phyloP scores from a whole-genome alignment of 2,329 filamentous ascomycete genomes.

The Colletotrichum limetticola region DNA sequence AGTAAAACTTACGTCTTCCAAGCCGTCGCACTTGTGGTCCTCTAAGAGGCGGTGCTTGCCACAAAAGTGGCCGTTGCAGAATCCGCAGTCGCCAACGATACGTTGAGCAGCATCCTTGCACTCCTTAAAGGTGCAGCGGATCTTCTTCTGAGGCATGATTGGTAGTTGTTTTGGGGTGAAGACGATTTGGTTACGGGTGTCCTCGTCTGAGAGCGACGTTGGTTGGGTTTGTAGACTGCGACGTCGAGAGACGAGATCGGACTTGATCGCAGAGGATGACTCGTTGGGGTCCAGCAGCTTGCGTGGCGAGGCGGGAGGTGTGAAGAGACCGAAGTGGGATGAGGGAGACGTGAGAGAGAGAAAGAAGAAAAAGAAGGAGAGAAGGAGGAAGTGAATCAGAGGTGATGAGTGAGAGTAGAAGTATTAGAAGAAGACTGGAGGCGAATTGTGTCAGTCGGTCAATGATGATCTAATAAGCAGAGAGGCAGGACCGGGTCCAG shows the following conservation, averaged over 20 bases:
- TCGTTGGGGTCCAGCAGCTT: neutral
- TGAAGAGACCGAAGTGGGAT: neutral
- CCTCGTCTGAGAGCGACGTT: slow-evolving; percentile 18
- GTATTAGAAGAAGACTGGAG: slow-evolving; percentile 28
- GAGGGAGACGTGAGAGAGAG: neutral
- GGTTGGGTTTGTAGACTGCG: neutral
- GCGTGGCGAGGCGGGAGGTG: neutral
- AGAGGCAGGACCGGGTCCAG: slow-evolving; percentile 20
- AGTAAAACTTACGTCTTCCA: slow-evolving; percentile 80
- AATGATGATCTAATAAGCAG: slow-evolving; percentile 36
- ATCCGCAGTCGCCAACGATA: slow-evolving; percentile 95
- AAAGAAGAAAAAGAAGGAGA: slow-evolving; percentile 1
- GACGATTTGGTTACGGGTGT: neutral
- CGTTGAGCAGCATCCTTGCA: slow-evolving; percentile 90
- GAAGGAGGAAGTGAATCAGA: neutral
- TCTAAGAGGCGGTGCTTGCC: slow-evolving; percentile 94
- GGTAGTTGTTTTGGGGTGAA: slow-evolving; percentile 23
- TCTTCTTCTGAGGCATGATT: slow-evolving; percentile 78
- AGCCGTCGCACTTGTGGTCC: slow-evolving; percentile 89
- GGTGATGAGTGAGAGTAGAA: slow-evolving; percentile 26
- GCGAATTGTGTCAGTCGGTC: slow-evolving; percentile 34
- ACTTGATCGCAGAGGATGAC: slow-evolving; percentile 1
- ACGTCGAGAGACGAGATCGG: slow-evolving; percentile 3
- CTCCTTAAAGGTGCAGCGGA: slow-evolving; percentile 87
- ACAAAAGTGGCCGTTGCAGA: slow-evolving; percentile 95